Conservation (phyloP, 768 basidiomycete genomes). For the Termitomyces sp. region DNA sequence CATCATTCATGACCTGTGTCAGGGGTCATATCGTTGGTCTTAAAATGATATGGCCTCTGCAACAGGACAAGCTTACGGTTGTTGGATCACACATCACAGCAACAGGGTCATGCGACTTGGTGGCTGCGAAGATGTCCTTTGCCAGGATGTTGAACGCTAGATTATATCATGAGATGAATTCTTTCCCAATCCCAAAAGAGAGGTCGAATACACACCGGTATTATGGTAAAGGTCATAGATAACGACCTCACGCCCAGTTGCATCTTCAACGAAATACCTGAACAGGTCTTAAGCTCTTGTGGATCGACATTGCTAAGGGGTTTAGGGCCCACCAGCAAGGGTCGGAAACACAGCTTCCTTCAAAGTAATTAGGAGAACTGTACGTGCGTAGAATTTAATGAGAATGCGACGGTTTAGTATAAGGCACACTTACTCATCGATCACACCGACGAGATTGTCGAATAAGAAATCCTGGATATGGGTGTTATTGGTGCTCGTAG, state of each 20-base stretch:
- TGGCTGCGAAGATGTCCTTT: conserved; percentile 42
- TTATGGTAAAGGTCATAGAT: conserved; percentile 56
- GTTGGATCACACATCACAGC: conserved; percentile 53
- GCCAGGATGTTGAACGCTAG: conserved; percentile 48
- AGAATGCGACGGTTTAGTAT: not conserved
- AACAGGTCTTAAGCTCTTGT: not conserved
- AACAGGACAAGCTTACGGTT: conserved; percentile 29
- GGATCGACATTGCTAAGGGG: not conserved
- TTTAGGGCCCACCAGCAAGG: conserved; percentile 46
- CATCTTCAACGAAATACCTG: conserved; percentile 45
- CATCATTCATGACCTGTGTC: too few species aligned
- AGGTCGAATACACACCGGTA: conserved; percentile 36
- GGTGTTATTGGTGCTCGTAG: conserved; percentile 45
- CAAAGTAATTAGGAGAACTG: conserved; percentile 41
- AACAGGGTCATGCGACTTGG: conserved; percentile 38
- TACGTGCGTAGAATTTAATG: not conserved
- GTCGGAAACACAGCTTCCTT: conserved; percentile 55
- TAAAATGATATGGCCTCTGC: too few species aligned
- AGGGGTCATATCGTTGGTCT: too few species aligned
- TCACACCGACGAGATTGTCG: conserved; percentile 47
- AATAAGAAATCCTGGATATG: conserved; percentile 54
- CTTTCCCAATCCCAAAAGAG: not conserved
- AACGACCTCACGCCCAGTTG: conserved; percentile 55
- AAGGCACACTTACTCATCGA: conserved; percentile 38
- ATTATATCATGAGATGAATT: not conserved